Conservation (phyloP, 1,139 yeast genomes). For the Candida sp. region DNA sequence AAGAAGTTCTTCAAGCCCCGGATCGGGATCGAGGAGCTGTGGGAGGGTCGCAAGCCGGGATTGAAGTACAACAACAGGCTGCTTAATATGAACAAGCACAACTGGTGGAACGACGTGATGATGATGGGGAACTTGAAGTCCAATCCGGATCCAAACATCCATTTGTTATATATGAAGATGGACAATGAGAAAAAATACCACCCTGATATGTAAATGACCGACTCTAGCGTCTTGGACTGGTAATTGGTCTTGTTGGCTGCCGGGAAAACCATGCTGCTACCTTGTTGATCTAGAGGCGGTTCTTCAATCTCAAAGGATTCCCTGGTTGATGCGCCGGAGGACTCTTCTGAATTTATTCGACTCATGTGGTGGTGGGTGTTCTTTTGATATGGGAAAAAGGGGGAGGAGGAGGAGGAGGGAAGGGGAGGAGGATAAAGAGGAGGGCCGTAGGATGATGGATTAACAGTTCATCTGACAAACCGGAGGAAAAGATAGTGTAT, state of each 20-base stretch:
- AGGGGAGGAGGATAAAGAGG: background rate
- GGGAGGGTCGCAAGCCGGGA: constrained; percentile 53
- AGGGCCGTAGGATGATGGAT: background rate
- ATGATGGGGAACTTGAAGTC: constrained; percentile 84
- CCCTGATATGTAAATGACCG: constrained; percentile 38
- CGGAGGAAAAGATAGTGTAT: background rate
- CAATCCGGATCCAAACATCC: constrained; percentile 90
- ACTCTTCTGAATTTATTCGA: constrained; percentile 2
- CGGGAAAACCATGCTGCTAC: background rate
- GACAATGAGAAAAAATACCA: constrained; percentile 69
- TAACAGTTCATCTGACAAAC: background rate
- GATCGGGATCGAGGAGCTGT: background rate
- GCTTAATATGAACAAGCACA: constrained; percentile 61
- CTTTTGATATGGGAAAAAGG: background rate
- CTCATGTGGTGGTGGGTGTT: background rate
- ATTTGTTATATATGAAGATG: constrained; percentile 90
- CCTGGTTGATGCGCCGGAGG: constrained; percentile 4
- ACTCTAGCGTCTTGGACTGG: constrained; percentile 10
- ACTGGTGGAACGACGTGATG: constrained; percentile 85
- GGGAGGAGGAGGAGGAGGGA: background rate
- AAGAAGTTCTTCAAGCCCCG: constrained; percentile 15
- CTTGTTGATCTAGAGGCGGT: background rate
- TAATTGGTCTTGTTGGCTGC: background rate
- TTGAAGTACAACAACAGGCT: constrained; percentile 42
- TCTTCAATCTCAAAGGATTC: constrained; percentile 7